A percentile compares a stretch with the other conserved stretches of the same genome.
These are phyloP conservation scores for Aurinia saxatilis DNA, from an alignment of 345 rosid genomes.

Conservation along the genomic window DNA sequence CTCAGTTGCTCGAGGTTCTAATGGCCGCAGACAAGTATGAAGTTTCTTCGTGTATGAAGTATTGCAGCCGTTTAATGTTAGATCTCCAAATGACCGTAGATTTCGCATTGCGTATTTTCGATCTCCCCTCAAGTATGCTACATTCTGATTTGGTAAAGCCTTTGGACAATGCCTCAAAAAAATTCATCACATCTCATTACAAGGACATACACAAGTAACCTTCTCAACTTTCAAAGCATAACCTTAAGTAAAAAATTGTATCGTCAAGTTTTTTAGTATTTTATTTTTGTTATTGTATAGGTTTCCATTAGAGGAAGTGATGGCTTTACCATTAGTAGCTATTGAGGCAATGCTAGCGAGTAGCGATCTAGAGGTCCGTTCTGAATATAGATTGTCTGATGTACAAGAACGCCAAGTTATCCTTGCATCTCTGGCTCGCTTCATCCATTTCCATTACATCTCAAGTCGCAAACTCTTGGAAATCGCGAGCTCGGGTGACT, in stretches of 20 bases:
- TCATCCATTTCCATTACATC: constrained; percentile 76
- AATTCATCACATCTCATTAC: constrained; percentile 51
- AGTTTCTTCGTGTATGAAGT: constrained; percentile 82
- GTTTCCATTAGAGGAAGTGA: not conserved
- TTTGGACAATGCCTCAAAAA: constrained; percentile 60
- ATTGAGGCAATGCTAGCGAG: constrained; percentile 74
- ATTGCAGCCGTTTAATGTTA: constrained; percentile 60
- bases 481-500: constrained; percentile 60
- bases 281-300: not conserved
- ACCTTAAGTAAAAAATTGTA: too few relatives aligned
- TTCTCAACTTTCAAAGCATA: not conserved
- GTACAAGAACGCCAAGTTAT: constrained; percentile 54
- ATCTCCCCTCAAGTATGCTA: constrained; percentile 59
- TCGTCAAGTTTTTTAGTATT: not conserved
- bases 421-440: constrained; percentile 48
- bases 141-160: constrained; percentile 76
- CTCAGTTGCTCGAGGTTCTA: constrained; percentile 60
- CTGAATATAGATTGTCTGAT: constrained; percentile 68
- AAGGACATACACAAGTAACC: constrained; percentile 51
- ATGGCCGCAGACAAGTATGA: constrained; percentile 80
- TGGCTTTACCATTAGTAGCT: constrained; percentile 73
- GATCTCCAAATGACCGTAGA: constrained; percentile 66
- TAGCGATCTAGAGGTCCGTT: constrained; percentile 52
- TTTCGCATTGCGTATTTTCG: constrained; percentile 68
- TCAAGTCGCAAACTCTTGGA: constrained; percentile 59